Evolutionary conservation across 2,329 filamentous ascomycete species (phyloP).

Genomic region (Hymenoscyphus infarciens): DNA sequence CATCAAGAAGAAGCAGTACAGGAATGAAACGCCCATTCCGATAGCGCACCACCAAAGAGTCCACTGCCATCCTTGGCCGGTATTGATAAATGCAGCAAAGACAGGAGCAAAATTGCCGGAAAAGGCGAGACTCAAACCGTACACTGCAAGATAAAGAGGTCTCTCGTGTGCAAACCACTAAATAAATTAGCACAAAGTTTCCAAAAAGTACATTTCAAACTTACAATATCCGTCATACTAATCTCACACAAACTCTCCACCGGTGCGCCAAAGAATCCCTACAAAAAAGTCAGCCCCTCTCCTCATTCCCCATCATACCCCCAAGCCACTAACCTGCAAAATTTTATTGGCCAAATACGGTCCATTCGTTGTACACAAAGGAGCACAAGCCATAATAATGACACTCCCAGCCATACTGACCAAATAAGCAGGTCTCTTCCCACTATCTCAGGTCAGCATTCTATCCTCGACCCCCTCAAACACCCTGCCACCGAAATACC

Average conservation of each 20-base stretch:
- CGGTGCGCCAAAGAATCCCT: conserved; percentile 28
- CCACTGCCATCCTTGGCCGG: conserved; percentile 48
- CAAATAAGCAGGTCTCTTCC: conserved; percentile 45
- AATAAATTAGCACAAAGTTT: not conserved
- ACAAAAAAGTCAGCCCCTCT: not conserved
- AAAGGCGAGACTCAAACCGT: conserved; percentile 42
- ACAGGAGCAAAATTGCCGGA: conserved; percentile 43
- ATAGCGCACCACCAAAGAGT: conserved; percentile 46
- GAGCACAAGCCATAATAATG: conserved; percentile 37
- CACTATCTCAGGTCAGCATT: no score
- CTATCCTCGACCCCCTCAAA: no score
- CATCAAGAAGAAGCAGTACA: conserved; percentile 52
- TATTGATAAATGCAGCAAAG: conserved; percentile 46
- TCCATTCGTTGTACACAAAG: conserved; percentile 26
- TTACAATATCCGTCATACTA: conserved; percentile 33
- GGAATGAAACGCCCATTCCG: conserved; percentile 44
- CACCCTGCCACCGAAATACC: no score
- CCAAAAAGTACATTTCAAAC: not conserved
- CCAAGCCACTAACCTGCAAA: conserved; percentile 14
- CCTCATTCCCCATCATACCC: not conserved
- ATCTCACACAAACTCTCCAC: conserved; percentile 33
- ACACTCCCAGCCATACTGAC: conserved; percentile 36
- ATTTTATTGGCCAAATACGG: conserved; percentile 27
- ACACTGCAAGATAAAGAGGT: conserved; percentile 41
- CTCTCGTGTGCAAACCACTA: conserved; percentile 43